These are phyloP conservation scores for Lanmaoa rubissima DNA, from an alignment of 768 basidiomycete species.

Conservation along the genomic window DNA sequence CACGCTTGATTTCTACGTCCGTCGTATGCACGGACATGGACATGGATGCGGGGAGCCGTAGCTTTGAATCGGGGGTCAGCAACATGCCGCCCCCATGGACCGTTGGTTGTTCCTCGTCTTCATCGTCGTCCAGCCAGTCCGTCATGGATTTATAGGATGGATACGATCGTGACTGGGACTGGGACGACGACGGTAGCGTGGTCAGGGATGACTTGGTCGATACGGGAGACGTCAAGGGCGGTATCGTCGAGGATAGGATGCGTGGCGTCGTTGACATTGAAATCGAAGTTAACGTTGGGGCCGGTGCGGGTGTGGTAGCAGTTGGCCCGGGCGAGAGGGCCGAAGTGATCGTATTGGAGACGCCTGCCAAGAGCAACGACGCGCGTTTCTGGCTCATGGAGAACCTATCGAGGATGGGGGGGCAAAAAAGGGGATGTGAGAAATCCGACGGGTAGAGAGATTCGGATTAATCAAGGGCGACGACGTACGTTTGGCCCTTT, in stretches of 20 bases:
- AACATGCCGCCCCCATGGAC: slow-evolving; percentile 18
- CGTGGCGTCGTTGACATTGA: slow-evolving; percentile 9
- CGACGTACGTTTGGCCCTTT: slow-evolving; percentile 51
- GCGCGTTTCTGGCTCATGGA: slow-evolving; percentile 68
- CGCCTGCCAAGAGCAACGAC: slow-evolving; percentile 61
- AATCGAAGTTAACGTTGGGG: neutral
- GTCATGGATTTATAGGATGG: slow-evolving; percentile 13
- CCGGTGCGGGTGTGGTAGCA: slow-evolving; percentile 25
- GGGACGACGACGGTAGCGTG: slow-evolving; percentile 7
- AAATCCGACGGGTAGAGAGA: neutral
- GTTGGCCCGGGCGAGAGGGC: slow-evolving; percentile 43
- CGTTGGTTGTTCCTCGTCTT: slow-evolving; percentile 35
- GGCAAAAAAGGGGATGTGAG: too few relatives aligned
- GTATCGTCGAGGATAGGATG: slow-evolving; percentile 12
- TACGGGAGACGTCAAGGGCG: neutral
- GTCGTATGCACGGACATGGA: neutral
- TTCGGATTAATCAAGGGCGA: too few relatives aligned
- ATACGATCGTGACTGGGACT: neutral
- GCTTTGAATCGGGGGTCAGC: slow-evolving; percentile 33
- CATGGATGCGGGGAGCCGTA: neutral
- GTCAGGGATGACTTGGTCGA: neutral
- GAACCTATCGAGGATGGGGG: slow-evolving; percentile 40
- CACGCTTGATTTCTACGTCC: too few relatives aligned
- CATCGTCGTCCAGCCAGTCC: slow-evolving; percentile 34
- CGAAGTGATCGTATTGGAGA: slow-evolving; percentile 54